Evolutionary conservation across 2,329 filamentous ascomycete genomes (phyloP), one percentile per base, ranked within the genome.

Genomic region (Apiospora kogelbergensis): DNA sequence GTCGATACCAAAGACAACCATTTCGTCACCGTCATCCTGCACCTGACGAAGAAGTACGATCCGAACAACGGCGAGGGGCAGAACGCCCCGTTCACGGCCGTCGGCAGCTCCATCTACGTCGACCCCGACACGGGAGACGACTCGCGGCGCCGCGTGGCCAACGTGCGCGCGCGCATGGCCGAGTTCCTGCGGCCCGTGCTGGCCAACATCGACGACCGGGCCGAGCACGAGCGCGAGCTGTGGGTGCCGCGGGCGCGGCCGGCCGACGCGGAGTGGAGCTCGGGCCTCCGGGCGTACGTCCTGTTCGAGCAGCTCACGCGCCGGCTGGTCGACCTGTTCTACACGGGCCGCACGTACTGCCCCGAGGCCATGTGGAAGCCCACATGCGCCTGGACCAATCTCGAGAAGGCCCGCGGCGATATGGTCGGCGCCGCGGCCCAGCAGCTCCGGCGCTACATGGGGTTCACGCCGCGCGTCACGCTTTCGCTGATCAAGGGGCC

Each of bases 1-100:
- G 63, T 65, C 37, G n/a, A 65, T 40, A 65, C 41, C 10, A 42
- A 65, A 26, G 63, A 65, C n/a, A 37, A 42, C 63, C 63, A 65
- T 13, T 65, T 42, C n/a, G 63, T 65, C 40, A 65, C 63, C 22
- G 41, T 65, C 11, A 42, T 65, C 63, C 63, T 65, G 37, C 63
- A 65, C 37, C 41, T 65, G 10, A 13, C 10, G 2, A 44, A 41
- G 6, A 22, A n/a, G n/a, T n/a, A 42, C 13, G n/a, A 65, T 22
- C 26, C 53, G 48, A 2, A 30, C n/a, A 45, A 45, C 6, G 17
- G 17, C 7, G 20, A n/a, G 17, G 11, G n/a, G n/a, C n/a, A 37
- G 17, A 20, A 10, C 30, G 30, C 7, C 30, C 30, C 53, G 13
- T 60, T 37, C 53, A 60, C 53, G 2, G 20, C 63, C 13, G 63